Evolutionary conservation across 2,329 filamentous ascomycete genomes (phyloP).

Genomic region (Graphium sp.): DNA sequence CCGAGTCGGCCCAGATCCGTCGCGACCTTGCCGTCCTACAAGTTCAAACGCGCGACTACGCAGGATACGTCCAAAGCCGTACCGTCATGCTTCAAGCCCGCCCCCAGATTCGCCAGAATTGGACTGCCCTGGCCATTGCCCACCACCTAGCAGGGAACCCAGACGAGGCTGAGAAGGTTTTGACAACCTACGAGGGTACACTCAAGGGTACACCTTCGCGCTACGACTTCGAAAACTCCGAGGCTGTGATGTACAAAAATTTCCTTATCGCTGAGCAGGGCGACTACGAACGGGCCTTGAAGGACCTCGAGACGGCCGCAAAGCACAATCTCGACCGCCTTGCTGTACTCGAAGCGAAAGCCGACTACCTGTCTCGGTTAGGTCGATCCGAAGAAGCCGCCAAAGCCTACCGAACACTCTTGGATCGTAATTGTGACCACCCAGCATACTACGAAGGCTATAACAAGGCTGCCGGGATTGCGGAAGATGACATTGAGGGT

Average conservation of each 20-base stretch:
- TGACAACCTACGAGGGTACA: conserved; percentile 87
- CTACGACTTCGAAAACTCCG: conserved; percentile 79
- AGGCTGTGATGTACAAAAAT: conserved; percentile 92
- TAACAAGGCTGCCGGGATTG: conserved; percentile 48
- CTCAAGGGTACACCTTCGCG: conserved; percentile 65
- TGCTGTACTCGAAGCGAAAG: conserved; percentile 70
- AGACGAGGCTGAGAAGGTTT: conserved; percentile 71
- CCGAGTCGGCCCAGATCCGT: conserved; percentile 88
- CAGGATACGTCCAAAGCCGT: conserved; percentile 82
- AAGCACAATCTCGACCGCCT: conserved; percentile 72
- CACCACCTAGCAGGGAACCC: conserved; percentile 82
- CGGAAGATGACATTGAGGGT: conserved; percentile 38
- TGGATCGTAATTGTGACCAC: conserved; percentile 81
- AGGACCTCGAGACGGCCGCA: conserved; percentile 64
- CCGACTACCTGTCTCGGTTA: conserved; percentile 68
- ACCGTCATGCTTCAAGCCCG: conserved; percentile 74
- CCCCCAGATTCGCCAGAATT: conserved; percentile 74
- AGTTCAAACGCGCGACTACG: conserved; percentile 90
- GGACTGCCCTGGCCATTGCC: conserved; percentile 92
- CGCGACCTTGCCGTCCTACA: conserved; percentile 86
- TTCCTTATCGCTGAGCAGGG: conserved; percentile 81
- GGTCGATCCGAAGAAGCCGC: conserved; percentile 64
- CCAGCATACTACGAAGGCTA: conserved; percentile 72
- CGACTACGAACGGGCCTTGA: conserved; percentile 64
- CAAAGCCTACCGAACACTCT: conserved; percentile 60